Conservation (phyloP, 306 rosid species). For the Casuarina cunninghamiana region DNA sequence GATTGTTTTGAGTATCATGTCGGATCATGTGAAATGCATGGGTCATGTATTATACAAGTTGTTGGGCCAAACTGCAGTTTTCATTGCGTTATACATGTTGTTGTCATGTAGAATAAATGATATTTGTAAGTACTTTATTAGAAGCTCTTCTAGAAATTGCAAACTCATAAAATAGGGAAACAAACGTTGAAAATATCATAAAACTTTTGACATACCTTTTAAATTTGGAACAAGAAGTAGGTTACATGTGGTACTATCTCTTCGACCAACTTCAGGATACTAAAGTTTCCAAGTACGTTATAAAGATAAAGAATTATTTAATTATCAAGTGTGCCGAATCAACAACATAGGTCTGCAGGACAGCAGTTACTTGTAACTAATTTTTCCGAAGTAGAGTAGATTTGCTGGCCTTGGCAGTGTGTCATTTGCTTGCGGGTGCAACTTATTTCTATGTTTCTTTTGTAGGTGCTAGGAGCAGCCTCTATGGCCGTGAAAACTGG, state of each 20-base stretch:
- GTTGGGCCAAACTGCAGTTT: not conserved
- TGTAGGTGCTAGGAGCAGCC: conserved; percentile 89
- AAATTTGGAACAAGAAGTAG: not conserved
- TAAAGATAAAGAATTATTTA: not conserved
- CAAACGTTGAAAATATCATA: not conserved
- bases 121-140: not conserved
- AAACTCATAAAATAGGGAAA: not conserved
- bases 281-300: not conserved
- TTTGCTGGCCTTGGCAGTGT: not conserved
- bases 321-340: not conserved
- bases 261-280: not conserved
- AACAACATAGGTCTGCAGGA: not conserved
- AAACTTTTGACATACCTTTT: not conserved
- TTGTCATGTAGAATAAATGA: not conserved
- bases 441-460: not conserved
- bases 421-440: not conserved
- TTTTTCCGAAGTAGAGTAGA: not conserved
- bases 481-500: conserved; percentile 60
- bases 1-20: not conserved
- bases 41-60: not conserved
- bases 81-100: not conserved
- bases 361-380: not conserved
- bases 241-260: not conserved
- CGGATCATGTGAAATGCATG: not conserved
- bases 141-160: not conserved